These are phyloP conservation scores for Helenozyma rhizophorensis DNA, from an alignment of 805 yeast species.

Conservation along the genomic window DNA sequence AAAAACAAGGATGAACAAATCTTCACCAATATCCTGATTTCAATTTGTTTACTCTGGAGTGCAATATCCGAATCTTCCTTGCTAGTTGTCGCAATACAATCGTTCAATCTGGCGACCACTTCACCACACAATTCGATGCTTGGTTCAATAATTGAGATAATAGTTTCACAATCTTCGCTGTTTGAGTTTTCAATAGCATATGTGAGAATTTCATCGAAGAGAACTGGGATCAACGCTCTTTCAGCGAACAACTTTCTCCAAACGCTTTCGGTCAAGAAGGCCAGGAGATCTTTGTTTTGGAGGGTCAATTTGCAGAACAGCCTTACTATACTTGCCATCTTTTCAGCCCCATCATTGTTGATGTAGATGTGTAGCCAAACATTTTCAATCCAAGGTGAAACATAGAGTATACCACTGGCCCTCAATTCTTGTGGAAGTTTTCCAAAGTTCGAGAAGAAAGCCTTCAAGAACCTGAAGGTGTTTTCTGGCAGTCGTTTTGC, in stretches of 20 bases:
- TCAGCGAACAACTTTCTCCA: slow-evolving; percentile 69
- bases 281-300: slow-evolving; percentile 42
- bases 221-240: slow-evolving; percentile 49
- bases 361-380: slow-evolving; percentile 56
- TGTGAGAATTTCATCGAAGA: slow-evolving; percentile 70
- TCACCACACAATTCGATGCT: slow-evolving; percentile 70
- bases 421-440: slow-evolving; percentile 30
- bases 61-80: slow-evolving; percentile 36
- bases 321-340: slow-evolving; percentile 57
- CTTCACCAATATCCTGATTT: slow-evolving; percentile 62
- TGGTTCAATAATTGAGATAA: slow-evolving; percentile 64
- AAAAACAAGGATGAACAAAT: slow-evolving; percentile 64
- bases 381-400: slow-evolving; percentile 74
- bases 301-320: slow-evolving; percentile 58
- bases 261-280: slow-evolving; percentile 52
- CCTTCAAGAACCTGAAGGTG: slow-evolving; percentile 57
- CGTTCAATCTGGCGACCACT: slow-evolving; percentile 53
- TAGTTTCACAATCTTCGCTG: slow-evolving; percentile 61
- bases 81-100: slow-evolving; percentile 49
- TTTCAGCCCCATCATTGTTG: slow-evolving; percentile 56
- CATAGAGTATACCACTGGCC: slow-evolving; percentile 44
- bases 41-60: slow-evolving; percentile 55
- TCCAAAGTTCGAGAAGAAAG: slow-evolving; percentile 42
- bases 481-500: slow-evolving; percentile 53
- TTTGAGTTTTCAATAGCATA: slow-evolving; percentile 74